phyloP scores from a whole-genome alignment of 768 basidiomycete genomes.

The Suillus subalutaceus region DNA sequence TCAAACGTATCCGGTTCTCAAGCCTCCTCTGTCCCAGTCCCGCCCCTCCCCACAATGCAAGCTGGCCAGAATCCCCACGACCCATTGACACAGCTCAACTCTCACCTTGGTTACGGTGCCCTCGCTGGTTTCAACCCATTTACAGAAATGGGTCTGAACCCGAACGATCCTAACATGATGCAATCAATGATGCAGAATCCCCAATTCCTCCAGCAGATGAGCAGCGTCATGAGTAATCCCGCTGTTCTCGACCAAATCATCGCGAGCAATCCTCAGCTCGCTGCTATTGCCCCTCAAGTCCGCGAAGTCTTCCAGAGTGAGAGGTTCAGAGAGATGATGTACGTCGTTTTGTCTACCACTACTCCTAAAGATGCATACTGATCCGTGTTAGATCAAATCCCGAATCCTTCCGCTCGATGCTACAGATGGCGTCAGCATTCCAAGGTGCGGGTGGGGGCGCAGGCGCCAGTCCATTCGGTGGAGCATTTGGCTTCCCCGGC shows the following conservation, averaged over 20 bases:
- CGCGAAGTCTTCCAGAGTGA: constrained; percentile 78
- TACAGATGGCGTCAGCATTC: constrained; percentile 70
- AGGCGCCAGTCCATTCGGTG: constrained; percentile 18
- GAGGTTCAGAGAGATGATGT: constrained; percentile 77
- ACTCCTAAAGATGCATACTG: not conserved
- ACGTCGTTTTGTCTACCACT: constrained; percentile 24
- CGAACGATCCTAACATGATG: constrained; percentile 93
- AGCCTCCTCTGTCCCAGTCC: constrained; percentile 52
- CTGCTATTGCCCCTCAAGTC: constrained; percentile 77
- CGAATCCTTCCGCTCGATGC: constrained; percentile 70
- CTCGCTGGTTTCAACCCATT: constrained; percentile 94
- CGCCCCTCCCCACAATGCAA: constrained; percentile 78
- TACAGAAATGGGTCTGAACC: constrained; percentile 85
- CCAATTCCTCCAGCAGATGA: constrained; percentile 88
- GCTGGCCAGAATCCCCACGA: constrained; percentile 89
- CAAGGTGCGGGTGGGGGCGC: constrained; percentile 40
- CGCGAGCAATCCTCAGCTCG: constrained; percentile 76
- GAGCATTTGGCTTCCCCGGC: constrained; percentile 17
- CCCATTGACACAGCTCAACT: constrained; percentile 83
- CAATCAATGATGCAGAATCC: constrained; percentile 86
- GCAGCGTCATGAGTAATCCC: constrained; percentile 82
- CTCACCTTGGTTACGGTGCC: constrained; percentile 73
- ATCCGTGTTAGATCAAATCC: constrained; percentile 64
- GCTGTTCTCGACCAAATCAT: constrained; percentile 88
- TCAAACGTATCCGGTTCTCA: constrained; percentile 38